Conservation (phyloP, 2,329 filamentous ascomycete species). For the Coniochaeta prunicola region DNA sequence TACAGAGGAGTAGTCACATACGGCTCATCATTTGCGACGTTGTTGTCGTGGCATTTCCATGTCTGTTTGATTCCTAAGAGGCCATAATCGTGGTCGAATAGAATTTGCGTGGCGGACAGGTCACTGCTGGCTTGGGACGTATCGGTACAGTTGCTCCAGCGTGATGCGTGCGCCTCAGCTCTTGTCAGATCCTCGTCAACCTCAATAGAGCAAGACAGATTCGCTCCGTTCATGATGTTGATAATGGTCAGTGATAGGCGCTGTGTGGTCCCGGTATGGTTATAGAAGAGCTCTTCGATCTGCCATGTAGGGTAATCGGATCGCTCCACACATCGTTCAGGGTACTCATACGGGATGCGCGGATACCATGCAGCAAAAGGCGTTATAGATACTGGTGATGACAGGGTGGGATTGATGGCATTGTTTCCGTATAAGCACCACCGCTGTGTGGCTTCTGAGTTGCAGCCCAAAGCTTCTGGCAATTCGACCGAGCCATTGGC, state of each 20-base stretch:
- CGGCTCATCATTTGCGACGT: slow-evolving; percentile 7
- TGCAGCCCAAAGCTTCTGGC: background rate
- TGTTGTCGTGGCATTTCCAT: slow-evolving; percentile 11
- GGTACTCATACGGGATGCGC: slow-evolving; percentile 2
- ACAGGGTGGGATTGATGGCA: background rate
- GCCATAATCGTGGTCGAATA: slow-evolving; percentile 9
- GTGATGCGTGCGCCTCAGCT: background rate
- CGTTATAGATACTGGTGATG: background rate
- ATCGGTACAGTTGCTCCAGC: slow-evolving; percentile 6
- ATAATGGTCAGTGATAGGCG: slow-evolving; percentile 7
- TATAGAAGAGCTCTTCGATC: background rate
- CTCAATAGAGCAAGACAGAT: slow-evolving; percentile 1
- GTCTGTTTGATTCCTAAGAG: slow-evolving; percentile 10
- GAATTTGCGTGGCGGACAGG: slow-evolving; percentile 4
- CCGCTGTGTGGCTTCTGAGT: background rate
- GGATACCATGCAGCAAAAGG: background rate
- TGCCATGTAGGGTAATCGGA: slow-evolving; percentile 1
- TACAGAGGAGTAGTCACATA: slow-evolving; percentile 1
- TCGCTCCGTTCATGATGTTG: slow-evolving; percentile 7
- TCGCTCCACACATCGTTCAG: background rate
- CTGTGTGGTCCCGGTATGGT: background rate
- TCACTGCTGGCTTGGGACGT: background rate
- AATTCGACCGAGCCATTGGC: slow-evolving; percentile 1
- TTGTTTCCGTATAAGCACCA: background rate
- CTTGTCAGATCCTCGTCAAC: slow-evolving; percentile 2